phyloP scores from a whole-genome alignment of 495 filamentous ascomycete species.

The Oidiodendron maius region DNA sequence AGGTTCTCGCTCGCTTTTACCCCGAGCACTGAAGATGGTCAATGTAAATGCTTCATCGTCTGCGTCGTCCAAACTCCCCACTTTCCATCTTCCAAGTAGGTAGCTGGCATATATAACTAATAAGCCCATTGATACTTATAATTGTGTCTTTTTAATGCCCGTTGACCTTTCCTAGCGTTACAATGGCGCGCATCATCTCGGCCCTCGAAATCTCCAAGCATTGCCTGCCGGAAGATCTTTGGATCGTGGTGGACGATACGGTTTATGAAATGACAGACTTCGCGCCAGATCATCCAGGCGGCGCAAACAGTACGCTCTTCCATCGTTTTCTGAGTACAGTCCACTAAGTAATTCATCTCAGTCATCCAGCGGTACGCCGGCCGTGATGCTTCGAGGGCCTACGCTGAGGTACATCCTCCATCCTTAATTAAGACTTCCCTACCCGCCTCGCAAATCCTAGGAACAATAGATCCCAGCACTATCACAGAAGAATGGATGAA shows the following conservation, averaged over 20 bases:
- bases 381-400: slow-evolving; percentile 63
- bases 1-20: no score
- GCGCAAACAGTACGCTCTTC: slow-evolving; percentile 36
- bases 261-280: slow-evolving; percentile 76
- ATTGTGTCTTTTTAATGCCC: not conserved
- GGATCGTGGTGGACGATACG: slow-evolving; percentile 66
- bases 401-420: slow-evolving; percentile 59
- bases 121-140: not conserved
- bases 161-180: no score
- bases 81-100: no score
- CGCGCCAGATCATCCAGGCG: slow-evolving; percentile 57
- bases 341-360: slow-evolving; percentile 16
- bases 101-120: no score
- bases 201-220: slow-evolving; percentile 48
- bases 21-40: no score
- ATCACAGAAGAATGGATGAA: slow-evolving; percentile 20
- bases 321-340: not conserved
- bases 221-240: slow-evolving; percentile 59
- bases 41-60: no score
- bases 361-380: slow-evolving; percentile 69
- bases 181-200: slow-evolving; percentile 16
- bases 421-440: slow-evolving; percentile 54
- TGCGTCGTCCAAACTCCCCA: no score
- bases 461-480: slow-evolving; percentile 42
- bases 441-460: slow-evolving; percentile 46